Evolutionary conservation across 805 yeast genomes (phyloP).

Genomic region (Wickerhamiella australiensis): DNA sequence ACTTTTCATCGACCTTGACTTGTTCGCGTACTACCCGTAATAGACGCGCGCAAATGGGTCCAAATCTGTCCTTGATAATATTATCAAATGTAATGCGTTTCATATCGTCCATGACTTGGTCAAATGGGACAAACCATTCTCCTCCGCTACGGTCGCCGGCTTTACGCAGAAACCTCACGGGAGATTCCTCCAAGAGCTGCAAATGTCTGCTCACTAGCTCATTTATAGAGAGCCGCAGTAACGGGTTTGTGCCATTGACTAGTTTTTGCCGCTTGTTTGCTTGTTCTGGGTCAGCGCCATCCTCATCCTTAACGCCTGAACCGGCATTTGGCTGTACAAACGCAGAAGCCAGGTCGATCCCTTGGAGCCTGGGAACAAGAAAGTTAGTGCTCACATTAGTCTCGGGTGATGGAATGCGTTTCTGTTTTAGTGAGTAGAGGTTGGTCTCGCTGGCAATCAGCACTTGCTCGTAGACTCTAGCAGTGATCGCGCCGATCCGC

Average conservation of each 20-base stretch:
- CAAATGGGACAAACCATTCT: conserved; percentile 34
- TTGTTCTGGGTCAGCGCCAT: neutral
- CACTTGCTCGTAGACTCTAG: conserved; percentile 49
- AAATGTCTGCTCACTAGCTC: conserved; percentile 48
- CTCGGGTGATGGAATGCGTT: conserved; percentile 25
- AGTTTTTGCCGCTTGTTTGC: conserved; percentile 7
- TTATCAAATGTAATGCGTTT: conserved; percentile 27
- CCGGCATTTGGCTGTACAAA: conserved; percentile 11
- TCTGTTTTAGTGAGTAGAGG: conserved; percentile 12
- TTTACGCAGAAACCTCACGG: conserved; percentile 48
- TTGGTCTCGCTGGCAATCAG: conserved; percentile 44
- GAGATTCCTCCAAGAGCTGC: conserved; percentile 40
- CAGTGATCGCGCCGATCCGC: conserved; percentile 56
- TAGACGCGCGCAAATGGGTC: conserved; percentile 52
- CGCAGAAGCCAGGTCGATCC: conserved; percentile 13
- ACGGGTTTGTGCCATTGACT: conserved; percentile 3
- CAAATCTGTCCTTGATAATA: conserved; percentile 27
- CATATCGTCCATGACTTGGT: conserved; percentile 22
- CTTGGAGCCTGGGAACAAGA: conserved; percentile 14
- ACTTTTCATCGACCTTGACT: conserved; percentile 72
- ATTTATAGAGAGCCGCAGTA: neutral
- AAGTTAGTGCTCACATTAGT: conserved; percentile 18
- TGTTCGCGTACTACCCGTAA: conserved; percentile 62
- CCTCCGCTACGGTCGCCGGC: conserved; percentile 41
- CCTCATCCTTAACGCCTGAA: neutral